Base-by-base conservation (phyloP, 2,329 filamentous ascomycete genomes). In the Escovopsis sp. region DNA sequence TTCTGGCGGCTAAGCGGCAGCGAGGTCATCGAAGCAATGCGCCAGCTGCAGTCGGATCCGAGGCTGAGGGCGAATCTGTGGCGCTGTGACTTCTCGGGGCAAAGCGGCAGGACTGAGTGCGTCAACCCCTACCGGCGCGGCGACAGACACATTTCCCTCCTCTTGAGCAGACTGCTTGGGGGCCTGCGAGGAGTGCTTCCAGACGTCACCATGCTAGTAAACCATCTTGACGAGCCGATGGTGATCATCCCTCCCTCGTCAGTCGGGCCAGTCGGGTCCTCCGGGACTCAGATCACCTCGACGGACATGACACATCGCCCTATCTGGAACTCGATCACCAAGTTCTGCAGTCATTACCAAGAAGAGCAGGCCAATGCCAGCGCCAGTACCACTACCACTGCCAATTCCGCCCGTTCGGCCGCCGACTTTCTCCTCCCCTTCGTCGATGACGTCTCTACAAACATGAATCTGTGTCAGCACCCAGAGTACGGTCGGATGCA, bases 221-320 rank as follows among this genome's bases (percentile, higher is more conserved):
- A 71, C 38, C 60, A 64, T 34, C 53, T 72, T 4, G 68, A 73
- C 40, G 68, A 73, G 46, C 67, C 69, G 1, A 53, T 60, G 4
- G 60, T 69, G 3, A 9, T 71, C 15, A 36, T 61, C 8, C 57
- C 56, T 1, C 46, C 49, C 0, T 11, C 33, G 18, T 30, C 28
- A 30, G 12, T 4, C 3, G 30, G 18, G 8, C 36, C 15, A 23
- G 7, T 18, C 32, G 12, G 5, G 10, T 23, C 33, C 39, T 12
- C 43, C 19, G n/a, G 11, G 12, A 40, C 4, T 9, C 33, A 19
- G 0, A 46, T 60, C 12, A 48, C 36, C 3, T 32, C 59, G 1
- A 54, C 47, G 0, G 45, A 62, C 33, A 36, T 64, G 38, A 56
- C 57, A 1, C 44, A 48, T 3, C 44, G 48, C 11, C 47, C 56